Conservation (phyloP, 2,329 filamentous ascomycete genomes). For the Huntiella omanensis region DNA sequence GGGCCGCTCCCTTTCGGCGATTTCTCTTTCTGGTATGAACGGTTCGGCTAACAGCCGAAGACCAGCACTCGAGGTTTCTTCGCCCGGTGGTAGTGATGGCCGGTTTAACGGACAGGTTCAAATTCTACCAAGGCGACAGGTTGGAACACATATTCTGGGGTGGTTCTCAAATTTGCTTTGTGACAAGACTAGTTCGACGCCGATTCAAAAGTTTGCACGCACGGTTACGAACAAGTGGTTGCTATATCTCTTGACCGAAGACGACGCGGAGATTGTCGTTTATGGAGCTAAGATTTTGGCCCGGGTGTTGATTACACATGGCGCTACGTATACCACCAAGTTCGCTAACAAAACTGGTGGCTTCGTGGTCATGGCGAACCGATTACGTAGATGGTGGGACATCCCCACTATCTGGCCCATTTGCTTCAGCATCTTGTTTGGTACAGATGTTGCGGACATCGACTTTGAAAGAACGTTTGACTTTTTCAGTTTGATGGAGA, state of each 20-base stretch:
- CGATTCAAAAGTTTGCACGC: conserved; percentile 73
- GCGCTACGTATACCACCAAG: conserved; percentile 62
- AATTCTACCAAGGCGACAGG: conserved; percentile 22
- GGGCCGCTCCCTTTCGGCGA: conserved; percentile 18
- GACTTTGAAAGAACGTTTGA: conserved; percentile 59
- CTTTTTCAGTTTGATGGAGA: conserved; percentile 51
- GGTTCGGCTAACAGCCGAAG: not conserved
- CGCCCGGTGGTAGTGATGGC: conserved; percentile 1
- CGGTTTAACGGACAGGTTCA: not conserved
- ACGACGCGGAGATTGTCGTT: conserved; percentile 65
- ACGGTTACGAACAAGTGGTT: conserved; percentile 97
- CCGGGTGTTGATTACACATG: conserved; percentile 66
- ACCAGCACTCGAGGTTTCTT: conserved; percentile 8
- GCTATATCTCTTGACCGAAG: conserved; percentile 73
- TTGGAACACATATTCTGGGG: conserved; percentile 56
- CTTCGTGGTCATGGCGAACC: conserved; percentile 66
- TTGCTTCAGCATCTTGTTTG: conserved; percentile 77
- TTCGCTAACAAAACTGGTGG: conserved; percentile 72
- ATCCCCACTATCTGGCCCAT: conserved; percentile 70
- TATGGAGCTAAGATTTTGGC: conserved; percentile 69
- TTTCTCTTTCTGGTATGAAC: conserved; percentile 20
- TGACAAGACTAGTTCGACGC: conserved; percentile 44
- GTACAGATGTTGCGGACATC: conserved; percentile 56
- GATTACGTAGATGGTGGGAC: conserved; percentile 77
- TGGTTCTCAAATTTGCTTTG: conserved; percentile 67